Conservation (phyloP, 345 rosid species). For the Clausena lansium region DNA sequence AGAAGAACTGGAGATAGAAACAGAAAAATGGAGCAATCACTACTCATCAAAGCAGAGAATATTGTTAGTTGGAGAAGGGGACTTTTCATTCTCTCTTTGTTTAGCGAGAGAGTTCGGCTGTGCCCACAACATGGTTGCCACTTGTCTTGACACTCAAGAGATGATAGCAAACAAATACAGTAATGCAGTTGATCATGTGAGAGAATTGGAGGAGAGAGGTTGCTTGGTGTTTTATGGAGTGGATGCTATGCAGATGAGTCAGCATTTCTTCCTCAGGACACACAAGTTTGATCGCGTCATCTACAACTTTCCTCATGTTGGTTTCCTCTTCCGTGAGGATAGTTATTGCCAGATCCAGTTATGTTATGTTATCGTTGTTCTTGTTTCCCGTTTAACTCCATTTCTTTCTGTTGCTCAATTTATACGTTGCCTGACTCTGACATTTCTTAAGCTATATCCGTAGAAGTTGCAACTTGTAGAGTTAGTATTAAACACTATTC, state of each 20-base stretch:
- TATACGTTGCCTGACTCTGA: too few species aligned
- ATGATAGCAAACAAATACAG: constrained; percentile 27
- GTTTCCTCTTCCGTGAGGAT: constrained; percentile 29
- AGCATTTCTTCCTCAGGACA: constrained; percentile 28
- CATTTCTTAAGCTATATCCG: background rate
- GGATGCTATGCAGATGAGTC: constrained; percentile 40
- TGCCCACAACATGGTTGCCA: constrained; percentile 56
- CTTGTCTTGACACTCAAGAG: constrained; percentile 42
- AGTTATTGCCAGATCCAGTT: constrained; percentile 39
- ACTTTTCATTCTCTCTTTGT: constrained; percentile 54
- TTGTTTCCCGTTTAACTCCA: too few species aligned
- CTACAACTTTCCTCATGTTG: constrained; percentile 45
- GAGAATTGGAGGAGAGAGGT: constrained; percentile 30
- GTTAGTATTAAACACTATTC: background rate
- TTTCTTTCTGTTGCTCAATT: too few species aligned
- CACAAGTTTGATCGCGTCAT: constrained; percentile 36
- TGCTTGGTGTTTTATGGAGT: constrained; percentile 32
- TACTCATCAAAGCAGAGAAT: constrained; percentile 50
- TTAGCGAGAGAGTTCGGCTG: constrained; percentile 56
- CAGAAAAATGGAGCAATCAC: constrained; percentile 38
- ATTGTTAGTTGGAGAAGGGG: constrained; percentile 60
- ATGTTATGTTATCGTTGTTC: background rate
- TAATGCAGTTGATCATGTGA: constrained; percentile 23
- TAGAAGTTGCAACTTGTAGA: background rate
- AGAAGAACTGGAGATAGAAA: background rate